These are phyloP conservation scores for Mycosphaerella arachidis DNA, from an alignment of 2,329 filamentous ascomycete species.

Conservation along the genomic window DNA sequence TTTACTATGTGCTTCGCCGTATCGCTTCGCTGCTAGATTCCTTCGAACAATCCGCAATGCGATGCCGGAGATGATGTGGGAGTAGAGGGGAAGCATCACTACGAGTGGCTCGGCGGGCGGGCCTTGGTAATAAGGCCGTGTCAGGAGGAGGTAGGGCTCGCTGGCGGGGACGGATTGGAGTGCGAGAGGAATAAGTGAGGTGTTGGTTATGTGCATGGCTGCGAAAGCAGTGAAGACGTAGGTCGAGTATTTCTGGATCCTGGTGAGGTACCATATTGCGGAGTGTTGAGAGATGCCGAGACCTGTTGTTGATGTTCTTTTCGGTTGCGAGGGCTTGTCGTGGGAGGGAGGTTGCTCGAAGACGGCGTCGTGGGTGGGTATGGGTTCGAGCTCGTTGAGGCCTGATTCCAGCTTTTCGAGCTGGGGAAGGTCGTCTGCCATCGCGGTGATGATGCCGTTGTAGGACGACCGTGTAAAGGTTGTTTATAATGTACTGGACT, in stretches of 20 bases:
- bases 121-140: conserved; percentile 87
- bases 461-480: too few relatives aligned
- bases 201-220: conserved; percentile 73
- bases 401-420: conserved; percentile 25
- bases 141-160: conserved; percentile 84
- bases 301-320: conserved; percentile 37
- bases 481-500: not conserved
- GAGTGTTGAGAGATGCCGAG: conserved; percentile 62
- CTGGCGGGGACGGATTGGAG: conserved; percentile 68
- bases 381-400: conserved; percentile 74
- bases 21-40: conserved; percentile 65
- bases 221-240: conserved; percentile 78
- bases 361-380: conserved; percentile 59
- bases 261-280: conserved; percentile 69
- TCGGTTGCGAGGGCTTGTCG: conserved; percentile 12
- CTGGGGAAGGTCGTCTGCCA: conserved; percentile 28
- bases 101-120: conserved; percentile 73
- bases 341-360: conserved; percentile 6
- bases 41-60: conserved; percentile 71
- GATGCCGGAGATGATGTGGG: conserved; percentile 73
- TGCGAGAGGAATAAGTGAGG: conserved; percentile 71
- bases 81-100: conserved; percentile 66
- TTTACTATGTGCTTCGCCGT: conserved; percentile 61
- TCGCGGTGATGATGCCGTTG: conserved; percentile 10
- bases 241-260: conserved; percentile 82